These are phyloP conservation scores for Wallemia hederae DNA, from an alignment of 1,284 basidiomycete genomes.

Conservation along the genomic window DNA sequence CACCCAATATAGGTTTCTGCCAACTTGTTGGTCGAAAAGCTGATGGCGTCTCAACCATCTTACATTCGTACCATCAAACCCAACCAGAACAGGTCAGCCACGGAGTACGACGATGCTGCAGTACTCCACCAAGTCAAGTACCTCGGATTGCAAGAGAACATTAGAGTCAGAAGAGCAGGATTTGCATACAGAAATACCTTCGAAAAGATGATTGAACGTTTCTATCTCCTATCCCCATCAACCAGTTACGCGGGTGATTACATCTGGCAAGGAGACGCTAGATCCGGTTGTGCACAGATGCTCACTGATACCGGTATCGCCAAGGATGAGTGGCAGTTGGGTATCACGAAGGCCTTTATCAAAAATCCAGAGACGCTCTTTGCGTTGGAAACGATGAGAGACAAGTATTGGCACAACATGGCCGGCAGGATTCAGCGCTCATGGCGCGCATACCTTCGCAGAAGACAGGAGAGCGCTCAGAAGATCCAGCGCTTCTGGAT, in stretches of 20 bases:
- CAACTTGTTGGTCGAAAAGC: constrained; percentile 73
- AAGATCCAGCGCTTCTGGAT: constrained; percentile 97
- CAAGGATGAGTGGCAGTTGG: constrained; percentile 98
- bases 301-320: constrained; percentile 82
- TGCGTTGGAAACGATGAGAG: constrained; percentile 92
- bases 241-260: constrained; percentile 98
- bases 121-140: constrained; percentile 98
- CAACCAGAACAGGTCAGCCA: constrained; percentile 76
- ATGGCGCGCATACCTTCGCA: constrained; percentile 80
- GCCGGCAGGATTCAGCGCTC: constrained; percentile 84
- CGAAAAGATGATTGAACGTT: constrained; percentile 93
- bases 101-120: constrained; percentile 79
- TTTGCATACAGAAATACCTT: constrained; percentile 96
- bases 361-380: constrained; percentile 99
- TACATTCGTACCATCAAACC: constrained; percentile 99
- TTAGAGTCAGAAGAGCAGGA: constrained; percentile 80
- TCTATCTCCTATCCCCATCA: constrained; percentile 77
- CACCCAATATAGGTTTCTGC: constrained; percentile 34
- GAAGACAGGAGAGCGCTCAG: constrained; percentile 77
- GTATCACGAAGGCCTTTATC: constrained; percentile 93
- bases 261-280: constrained; percentile 72
- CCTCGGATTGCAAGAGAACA: constrained; percentile 93
- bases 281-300: constrained; percentile 76
- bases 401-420: constrained; percentile 99
- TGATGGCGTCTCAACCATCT: constrained; percentile 85